Evolutionary conservation across 2,329 filamentous ascomycete genomes (phyloP).

Genomic region (Arthrobotrys sphaeroides): DNA sequence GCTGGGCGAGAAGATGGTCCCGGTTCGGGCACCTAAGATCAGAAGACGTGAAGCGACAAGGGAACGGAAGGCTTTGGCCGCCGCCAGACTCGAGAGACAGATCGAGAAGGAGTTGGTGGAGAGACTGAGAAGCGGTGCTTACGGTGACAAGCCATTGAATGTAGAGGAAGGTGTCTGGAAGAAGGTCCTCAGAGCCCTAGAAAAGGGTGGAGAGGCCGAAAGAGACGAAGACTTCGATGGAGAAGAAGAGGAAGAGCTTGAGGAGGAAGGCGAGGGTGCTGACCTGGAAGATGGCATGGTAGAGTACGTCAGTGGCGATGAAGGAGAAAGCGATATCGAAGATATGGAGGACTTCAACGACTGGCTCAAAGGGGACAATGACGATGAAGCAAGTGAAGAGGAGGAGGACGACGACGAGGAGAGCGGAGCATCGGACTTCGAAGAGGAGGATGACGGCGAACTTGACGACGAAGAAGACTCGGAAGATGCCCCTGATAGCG

Average conservation of each 20-base stretch:
- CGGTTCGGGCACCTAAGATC: slow-evolving; percentile 91
- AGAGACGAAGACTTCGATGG: slow-evolving; percentile 89
- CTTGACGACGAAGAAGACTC: slow-evolving; percentile 17
- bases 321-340: slow-evolving; percentile 79
- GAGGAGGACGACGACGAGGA: slow-evolving; percentile 33
- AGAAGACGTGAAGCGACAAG: slow-evolving; percentile 77
- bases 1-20: slow-evolving; percentile 86
- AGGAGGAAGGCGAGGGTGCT: slow-evolving; percentile 73
- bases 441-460: slow-evolving; percentile 47
- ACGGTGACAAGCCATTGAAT: slow-evolving; percentile 93
- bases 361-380: slow-evolving; percentile 79
- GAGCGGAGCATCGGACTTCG: slow-evolving; percentile 46
- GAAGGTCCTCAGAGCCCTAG: slow-evolving; percentile 90
- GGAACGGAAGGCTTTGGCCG: slow-evolving; percentile 79
- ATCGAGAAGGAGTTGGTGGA: slow-evolving; percentile 96
- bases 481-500: slow-evolving; percentile 36
- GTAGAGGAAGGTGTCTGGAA: slow-evolving; percentile 96
- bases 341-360: slow-evolving; percentile 82
- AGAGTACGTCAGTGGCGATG: slow-evolving; percentile 92
- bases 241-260: slow-evolving; percentile 81
- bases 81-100: slow-evolving; percentile 91
- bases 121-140: slow-evolving; percentile 86
- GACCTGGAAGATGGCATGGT: slow-evolving; percentile 75
- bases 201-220: slow-evolving; percentile 82
- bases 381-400: slow-evolving; percentile 63